phyloP scores from a whole-genome alignment of 2,329 filamentous ascomycete species.

The Aspergillus proliferans region DNA sequence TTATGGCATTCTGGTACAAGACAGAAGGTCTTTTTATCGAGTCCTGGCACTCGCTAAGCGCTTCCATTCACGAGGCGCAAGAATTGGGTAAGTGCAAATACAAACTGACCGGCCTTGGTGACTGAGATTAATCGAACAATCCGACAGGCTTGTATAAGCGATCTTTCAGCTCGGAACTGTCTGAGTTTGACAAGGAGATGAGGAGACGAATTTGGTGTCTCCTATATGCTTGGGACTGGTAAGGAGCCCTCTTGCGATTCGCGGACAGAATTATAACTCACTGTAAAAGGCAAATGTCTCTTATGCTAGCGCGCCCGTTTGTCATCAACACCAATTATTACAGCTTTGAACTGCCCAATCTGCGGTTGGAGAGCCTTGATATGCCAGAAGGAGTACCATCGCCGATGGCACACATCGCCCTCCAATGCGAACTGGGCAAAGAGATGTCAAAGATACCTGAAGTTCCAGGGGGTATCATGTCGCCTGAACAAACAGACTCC shows the following conservation, averaged over 20 bases:
- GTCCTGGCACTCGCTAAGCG: slow-evolving; percentile 43
- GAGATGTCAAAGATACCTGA: slow-evolving; percentile 19
- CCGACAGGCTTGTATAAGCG: slow-evolving; percentile 32
- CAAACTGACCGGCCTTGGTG: no score
- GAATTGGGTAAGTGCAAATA: slow-evolving; percentile 35
- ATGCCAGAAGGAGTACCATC: slow-evolving; percentile 34
- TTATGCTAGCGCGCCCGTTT: slow-evolving; percentile 39
- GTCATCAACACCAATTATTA: slow-evolving; percentile 39
- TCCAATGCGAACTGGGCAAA: slow-evolving; percentile 35
- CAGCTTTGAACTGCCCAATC: slow-evolving; percentile 35
- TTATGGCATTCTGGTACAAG: slow-evolving; percentile 44
- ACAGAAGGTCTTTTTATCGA: slow-evolving; percentile 44
- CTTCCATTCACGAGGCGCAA: slow-evolving; percentile 43
- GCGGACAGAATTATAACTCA: not conserved
- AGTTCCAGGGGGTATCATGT: slow-evolving; percentile 7
- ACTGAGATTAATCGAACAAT: not conserved
- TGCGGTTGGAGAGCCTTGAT: slow-evolving; percentile 28
- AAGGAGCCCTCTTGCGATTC: slow-evolving; percentile 9
- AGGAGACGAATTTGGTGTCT: slow-evolving; percentile 43
- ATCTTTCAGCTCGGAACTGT: slow-evolving; percentile 26
- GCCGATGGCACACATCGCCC: slow-evolving; percentile 39
- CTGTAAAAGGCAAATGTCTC: slow-evolving; percentile 34
- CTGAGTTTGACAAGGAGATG: slow-evolving; percentile 45
- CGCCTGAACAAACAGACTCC: slow-evolving; percentile 22
- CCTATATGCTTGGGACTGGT: slow-evolving; percentile 47